A percentile compares a stretch with the other conserved stretches of the same genome.
Conservation (phyloP, 108 stramenopile species). For the Nitzschia putrida region DNA sequence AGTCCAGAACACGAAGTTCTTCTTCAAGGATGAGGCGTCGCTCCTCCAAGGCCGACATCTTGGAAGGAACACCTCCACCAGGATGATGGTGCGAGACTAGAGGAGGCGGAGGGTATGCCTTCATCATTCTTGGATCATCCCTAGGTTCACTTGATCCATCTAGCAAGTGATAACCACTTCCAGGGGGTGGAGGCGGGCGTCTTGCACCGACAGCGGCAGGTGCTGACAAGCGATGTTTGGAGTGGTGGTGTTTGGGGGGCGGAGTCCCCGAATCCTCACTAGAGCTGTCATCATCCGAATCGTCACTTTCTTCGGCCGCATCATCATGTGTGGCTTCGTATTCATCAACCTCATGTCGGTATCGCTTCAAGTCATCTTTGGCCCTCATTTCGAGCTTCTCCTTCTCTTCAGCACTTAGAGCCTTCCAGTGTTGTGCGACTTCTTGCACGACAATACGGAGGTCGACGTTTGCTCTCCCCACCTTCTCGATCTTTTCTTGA, state of each 20-base stretch:
- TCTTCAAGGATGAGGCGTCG: conserved; percentile 1
- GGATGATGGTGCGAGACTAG: neutral
- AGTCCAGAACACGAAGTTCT: neutral
- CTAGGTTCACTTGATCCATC: too few species aligned
- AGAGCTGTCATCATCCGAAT: neutral
- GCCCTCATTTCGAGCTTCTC: neutral
- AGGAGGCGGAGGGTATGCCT: neutral
- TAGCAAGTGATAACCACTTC: neutral
- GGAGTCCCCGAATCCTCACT: too few species aligned
- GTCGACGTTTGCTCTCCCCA: conserved; percentile 10
- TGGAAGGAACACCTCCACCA: neutral
- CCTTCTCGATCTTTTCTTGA: conserved; percentile 10
- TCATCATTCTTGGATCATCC: too few species aligned
- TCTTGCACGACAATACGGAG: conserved; percentile 23
- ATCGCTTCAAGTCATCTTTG: conserved; percentile 19
- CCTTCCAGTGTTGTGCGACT: conserved; percentile 23
- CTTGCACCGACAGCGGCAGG: too few species aligned
- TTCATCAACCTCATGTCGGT: conserved; percentile 7
- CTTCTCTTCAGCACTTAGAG: neutral
- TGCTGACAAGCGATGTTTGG: too few species aligned
- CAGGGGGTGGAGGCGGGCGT: neutral
- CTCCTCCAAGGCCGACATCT: neutral
- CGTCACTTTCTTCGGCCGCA: conserved; percentile 6
- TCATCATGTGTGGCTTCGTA: conserved; percentile 22
- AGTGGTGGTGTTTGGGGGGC: too few species aligned